phyloP scores from a whole-genome alignment of 2,329 filamentous ascomycete genomes.

The Penicillium sp. region DNA sequence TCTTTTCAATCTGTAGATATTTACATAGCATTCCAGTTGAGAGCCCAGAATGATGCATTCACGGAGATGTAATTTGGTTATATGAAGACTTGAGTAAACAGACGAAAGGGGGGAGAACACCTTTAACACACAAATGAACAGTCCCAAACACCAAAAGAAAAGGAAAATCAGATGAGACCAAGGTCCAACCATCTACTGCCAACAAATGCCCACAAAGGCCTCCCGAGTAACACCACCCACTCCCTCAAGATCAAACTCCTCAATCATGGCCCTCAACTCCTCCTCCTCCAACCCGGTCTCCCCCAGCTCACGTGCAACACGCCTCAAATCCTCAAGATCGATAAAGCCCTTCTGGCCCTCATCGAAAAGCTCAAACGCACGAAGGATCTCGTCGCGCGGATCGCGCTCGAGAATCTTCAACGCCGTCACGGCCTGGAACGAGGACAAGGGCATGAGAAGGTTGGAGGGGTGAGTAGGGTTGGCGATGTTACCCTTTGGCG shows the following conservation, averaged over 20 bases:
- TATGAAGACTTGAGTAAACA: neutral
- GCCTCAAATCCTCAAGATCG: conserved; percentile 78
- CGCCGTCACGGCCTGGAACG: conserved; percentile 74
- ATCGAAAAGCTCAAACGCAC: conserved; percentile 92
- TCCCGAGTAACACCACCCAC: conserved; percentile 71
- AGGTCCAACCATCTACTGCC: conserved; percentile 41
- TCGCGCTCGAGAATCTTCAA: conserved; percentile 77
- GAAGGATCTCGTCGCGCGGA: conserved; percentile 83
- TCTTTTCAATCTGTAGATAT: neutral
- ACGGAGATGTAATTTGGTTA: neutral
- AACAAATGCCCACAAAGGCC: conserved; percentile 65
- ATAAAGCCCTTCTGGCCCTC: conserved; percentile 89
- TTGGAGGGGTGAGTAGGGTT: conserved; percentile 60
- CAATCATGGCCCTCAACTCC: conserved; percentile 92
- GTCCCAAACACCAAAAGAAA: neutral
- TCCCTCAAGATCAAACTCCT: conserved; percentile 93
- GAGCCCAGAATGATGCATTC: neutral
- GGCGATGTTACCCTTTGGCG: conserved; percentile 30
- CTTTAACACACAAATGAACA: neutral
- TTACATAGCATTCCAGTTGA: neutral
- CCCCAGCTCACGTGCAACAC: conserved; percentile 85
- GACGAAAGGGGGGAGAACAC: neutral
- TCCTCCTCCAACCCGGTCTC: conserved; percentile 85
- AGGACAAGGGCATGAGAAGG: conserved; percentile 68
- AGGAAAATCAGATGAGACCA: neutral